Evolutionary conservation across 2,329 filamentous ascomycete genomes (phyloP).

Genomic region (Catunica adiposa): DNA sequence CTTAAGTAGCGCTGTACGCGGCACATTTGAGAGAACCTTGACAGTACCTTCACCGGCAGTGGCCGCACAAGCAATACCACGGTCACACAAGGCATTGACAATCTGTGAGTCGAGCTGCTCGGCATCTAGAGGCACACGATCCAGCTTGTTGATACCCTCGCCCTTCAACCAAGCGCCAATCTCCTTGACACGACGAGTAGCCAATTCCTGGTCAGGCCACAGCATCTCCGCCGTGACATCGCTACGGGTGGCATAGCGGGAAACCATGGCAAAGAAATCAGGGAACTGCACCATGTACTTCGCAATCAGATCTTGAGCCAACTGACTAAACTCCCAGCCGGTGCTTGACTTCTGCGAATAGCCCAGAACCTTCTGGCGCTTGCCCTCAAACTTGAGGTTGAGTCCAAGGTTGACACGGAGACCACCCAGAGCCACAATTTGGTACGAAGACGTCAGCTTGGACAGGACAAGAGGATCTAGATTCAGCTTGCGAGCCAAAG

Average conservation of each 20-base stretch:
- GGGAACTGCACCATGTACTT: constrained; percentile 91
- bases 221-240: constrained; percentile 74
- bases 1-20: constrained; percentile 73
- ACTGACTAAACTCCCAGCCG: constrained; percentile 90
- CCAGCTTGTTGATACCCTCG: constrained; percentile 79
- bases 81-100: constrained; percentile 62
- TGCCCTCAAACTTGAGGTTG: constrained; percentile 92
- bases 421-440: constrained; percentile 60
- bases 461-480: constrained; percentile 78
- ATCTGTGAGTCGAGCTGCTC: constrained; percentile 88
- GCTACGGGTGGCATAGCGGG: constrained; percentile 69
- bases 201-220: constrained; percentile 55
- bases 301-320: constrained; percentile 63
- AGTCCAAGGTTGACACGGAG: constrained; percentile 78
- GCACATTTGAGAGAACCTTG: constrained; percentile 64
- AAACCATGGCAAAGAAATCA: constrained; percentile 82
- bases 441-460: constrained; percentile 91
- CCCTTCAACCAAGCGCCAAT: constrained; percentile 87
- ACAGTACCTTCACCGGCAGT: background rate
- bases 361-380: constrained; percentile 87
- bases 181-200: constrained; percentile 73
- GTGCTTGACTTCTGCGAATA: constrained; percentile 75
- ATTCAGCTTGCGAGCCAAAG: constrained; percentile 66
- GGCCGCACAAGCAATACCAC: constrained; percentile 28
- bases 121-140: constrained; percentile 88